Base-by-base conservation (phyloP, 2,329 filamentous ascomycete species). In the Aureobasidium sp. region DNA sequence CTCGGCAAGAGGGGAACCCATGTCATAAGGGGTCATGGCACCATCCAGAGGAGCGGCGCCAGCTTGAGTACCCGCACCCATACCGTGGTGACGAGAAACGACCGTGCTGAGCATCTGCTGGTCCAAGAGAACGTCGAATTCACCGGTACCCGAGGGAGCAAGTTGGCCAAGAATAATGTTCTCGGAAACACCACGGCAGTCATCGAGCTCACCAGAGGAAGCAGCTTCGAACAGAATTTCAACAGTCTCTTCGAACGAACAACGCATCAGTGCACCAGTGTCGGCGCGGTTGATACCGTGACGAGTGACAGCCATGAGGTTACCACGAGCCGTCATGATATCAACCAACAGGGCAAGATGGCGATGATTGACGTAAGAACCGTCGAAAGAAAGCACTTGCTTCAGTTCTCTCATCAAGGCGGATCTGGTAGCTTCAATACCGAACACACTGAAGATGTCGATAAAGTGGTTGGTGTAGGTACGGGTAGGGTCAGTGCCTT, bases 301-400 rank as follows among this genome's bases (percentile, higher is more conserved):
- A 77, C 94, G 90, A 62, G 94, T 99, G 66, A 99, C 93, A 15
- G 94, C 93, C 75, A 96, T 96, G 70, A 99, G 87, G 70, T 89
- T 88, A 67, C 94, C 94, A 70, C 94, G 86, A 70, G 95, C 91
- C 31, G 92, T 97, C 94, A 99, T 99, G 66, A 99, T 91, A 78
- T 99, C 94, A 67, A 95, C 91, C 59, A 99, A 82, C 39, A 99
- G 85, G 52, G 92, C 90, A 79, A 99, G 86, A 79, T 99, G 94
- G 71, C 94, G 91, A 78, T 97, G 91, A 75, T 99, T 99, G 83
- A 99, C 94, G 74, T 99, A 99, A 15, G 94, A 97, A 84, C 95
- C 95, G 73, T 97, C 94, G 73, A 99, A 99, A 29, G 94, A 92
- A 79, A 99, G 78, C 73, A 99, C 94, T 71, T 91, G 87, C 34